phyloP scores from a whole-genome alignment of 352 stramenopile species.

The Pythium scleroteichum region DNA sequence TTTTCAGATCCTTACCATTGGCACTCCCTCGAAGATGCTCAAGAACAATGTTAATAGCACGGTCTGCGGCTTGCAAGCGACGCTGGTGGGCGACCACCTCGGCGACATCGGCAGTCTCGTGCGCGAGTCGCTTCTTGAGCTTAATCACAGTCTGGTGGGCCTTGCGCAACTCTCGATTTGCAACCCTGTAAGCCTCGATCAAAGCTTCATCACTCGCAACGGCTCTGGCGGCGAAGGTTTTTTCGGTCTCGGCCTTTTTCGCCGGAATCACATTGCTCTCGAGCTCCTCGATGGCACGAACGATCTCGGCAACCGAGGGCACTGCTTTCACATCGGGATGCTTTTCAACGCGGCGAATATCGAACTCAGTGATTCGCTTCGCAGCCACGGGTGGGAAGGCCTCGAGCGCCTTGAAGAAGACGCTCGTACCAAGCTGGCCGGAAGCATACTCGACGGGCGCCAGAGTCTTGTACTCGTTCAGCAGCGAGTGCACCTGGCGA shows the following conservation, averaged over 20 bases:
- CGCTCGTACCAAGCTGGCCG: slow-evolving; percentile 9
- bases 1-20: slow-evolving; percentile 16
- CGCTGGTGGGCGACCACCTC: slow-evolving; percentile 55
- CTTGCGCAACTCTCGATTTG: slow-evolving; percentile 34
- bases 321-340: slow-evolving; percentile 3
- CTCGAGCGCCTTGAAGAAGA: slow-evolving; percentile 30
- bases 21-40: slow-evolving; percentile 43
- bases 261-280: slow-evolving; percentile 9
- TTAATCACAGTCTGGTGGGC: slow-evolving; percentile 20
- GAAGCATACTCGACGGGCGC: slow-evolving; percentile 14
- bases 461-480: slow-evolving; percentile 61
- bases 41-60: slow-evolving; percentile 43
- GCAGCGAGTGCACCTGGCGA: slow-evolving; percentile 41
- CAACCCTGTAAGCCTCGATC: background rate
- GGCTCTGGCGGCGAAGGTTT: background rate
- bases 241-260: slow-evolving; percentile 8
- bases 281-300: slow-evolving; percentile 8
- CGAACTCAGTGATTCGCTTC: slow-evolving; percentile 5
- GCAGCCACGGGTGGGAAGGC: slow-evolving; percentile 24
- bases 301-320: slow-evolving; percentile 14
- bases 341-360: slow-evolving; percentile 9
- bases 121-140: slow-evolving; percentile 45
- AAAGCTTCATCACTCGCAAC: background rate
- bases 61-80: slow-evolving; percentile 47
- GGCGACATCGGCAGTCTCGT: slow-evolving; percentile 34